phyloP scores from a whole-genome alignment of 2,329 filamentous ascomycete species.

The Helotiales sp. region DNA sequence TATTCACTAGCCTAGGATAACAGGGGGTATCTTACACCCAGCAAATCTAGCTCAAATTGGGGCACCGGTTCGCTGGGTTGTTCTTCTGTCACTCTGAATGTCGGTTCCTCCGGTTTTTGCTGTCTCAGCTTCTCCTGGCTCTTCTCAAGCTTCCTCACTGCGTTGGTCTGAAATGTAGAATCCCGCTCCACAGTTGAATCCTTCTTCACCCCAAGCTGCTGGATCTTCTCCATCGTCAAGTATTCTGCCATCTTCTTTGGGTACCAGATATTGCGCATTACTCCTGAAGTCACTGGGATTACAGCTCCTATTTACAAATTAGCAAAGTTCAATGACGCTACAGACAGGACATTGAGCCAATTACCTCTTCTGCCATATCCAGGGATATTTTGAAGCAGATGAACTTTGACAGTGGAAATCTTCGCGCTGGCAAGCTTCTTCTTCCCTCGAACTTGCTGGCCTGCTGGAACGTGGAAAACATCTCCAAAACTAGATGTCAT shows the following conservation, averaged over 20 bases:
- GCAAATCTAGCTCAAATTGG: constrained; percentile 31
- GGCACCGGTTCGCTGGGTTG: constrained; percentile 10
- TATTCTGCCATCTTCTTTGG: constrained; percentile 57
- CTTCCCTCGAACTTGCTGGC: constrained; percentile 49
- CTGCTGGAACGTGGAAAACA: constrained; percentile 25
- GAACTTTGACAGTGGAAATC: constrained; percentile 51
- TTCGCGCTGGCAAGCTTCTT: constrained; percentile 49
- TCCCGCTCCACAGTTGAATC: constrained; percentile 53
- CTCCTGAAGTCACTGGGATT: constrained; percentile 55
- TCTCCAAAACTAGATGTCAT: constrained; percentile 35
- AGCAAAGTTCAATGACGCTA: constrained; percentile 3
- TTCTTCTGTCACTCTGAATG: background rate
- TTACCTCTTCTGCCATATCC: constrained; percentile 55
- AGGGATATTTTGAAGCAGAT: constrained; percentile 56
- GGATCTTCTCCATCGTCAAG: constrained; percentile 51
- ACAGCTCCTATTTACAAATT: constrained; percentile 51
- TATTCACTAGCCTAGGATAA: constrained; percentile 2
- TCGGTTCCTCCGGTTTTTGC: constrained; percentile 16
- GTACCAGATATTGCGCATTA: constrained; percentile 61
- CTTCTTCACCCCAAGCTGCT: constrained; percentile 49
- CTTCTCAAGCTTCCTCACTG: constrained; percentile 20
- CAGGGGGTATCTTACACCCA: constrained; percentile 34
- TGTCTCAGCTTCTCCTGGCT: constrained; percentile 15
- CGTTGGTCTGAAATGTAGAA: constrained; percentile 45
- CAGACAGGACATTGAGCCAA: background rate